Conservation (phyloP, 345 rosid species). For the Cardiospermum halicacabum region DNA sequence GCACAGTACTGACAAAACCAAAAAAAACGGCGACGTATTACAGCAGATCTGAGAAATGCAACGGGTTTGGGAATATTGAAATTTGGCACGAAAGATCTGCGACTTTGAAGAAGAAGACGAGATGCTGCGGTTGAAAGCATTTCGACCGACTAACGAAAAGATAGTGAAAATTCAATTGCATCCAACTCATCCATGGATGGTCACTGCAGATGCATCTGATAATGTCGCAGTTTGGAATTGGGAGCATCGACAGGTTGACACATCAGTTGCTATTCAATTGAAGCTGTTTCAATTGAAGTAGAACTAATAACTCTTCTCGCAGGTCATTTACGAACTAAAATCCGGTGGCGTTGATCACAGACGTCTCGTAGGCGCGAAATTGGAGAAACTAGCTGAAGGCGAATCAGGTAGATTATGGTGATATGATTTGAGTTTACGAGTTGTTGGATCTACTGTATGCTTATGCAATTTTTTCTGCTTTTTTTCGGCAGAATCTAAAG, state of each 20-base stretch:
- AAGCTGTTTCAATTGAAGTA: not conserved
- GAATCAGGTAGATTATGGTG: conserved; percentile 55
- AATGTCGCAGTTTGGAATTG: conserved; percentile 98
- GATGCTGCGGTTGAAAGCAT: conserved; percentile 89
- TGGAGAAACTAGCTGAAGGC: conserved; percentile 99
- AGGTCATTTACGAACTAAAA: conserved; percentile 93
- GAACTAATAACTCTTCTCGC: not conserved
- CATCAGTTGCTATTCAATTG: not conserved
- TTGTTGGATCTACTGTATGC: conserved; percentile 5
- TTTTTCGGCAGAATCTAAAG: conserved; percentile 52
- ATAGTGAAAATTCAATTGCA: conserved; percentile 92
- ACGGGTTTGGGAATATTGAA: no score
- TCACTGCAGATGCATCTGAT: conserved; percentile 92
- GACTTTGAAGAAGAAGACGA: conserved; percentile 8
- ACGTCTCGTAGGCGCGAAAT: conserved; percentile 90
- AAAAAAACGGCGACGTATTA: no score
- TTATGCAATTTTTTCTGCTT: not conserved
- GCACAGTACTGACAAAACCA: no score
- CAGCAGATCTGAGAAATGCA: no score
- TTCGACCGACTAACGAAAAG: conserved; percentile 75
- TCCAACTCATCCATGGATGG: conserved; percentile 99
- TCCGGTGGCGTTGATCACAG: conserved; percentile 98
- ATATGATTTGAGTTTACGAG: not conserved
- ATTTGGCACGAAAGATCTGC: no score
- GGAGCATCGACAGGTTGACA: conserved; percentile 91